phyloP scores from a whole-genome alignment of 1,284 basidiomycete species.

The Vanrija sp. region DNA sequence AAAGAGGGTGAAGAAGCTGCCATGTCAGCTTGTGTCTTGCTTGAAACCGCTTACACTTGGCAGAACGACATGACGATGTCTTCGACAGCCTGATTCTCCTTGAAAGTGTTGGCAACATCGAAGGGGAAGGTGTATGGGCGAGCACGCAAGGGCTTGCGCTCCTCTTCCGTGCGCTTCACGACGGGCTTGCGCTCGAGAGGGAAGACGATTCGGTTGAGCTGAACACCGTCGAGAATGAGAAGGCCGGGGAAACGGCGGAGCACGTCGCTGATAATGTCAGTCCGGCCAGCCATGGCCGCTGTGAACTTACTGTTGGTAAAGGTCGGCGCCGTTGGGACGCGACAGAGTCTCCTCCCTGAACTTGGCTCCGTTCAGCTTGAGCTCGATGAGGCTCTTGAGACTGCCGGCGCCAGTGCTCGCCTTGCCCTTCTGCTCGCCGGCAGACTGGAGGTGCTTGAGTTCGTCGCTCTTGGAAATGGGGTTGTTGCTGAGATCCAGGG shows the following conservation, averaged over 20 bases:
- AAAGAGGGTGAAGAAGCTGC: conserved; percentile 77
- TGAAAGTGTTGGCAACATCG: conserved; percentile 33
- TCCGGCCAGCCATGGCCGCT: background rate
- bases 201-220: conserved; percentile 54
- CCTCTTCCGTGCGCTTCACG: conserved; percentile 26
- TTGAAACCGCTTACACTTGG: background rate
- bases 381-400: conserved; percentile 39
- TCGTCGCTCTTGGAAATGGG: conserved; percentile 29
- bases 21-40: background rate
- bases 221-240: conserved; percentile 43
- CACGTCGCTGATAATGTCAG: conserved; percentile 32
- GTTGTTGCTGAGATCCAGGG: conserved; percentile 45
- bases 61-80: conserved; percentile 49
- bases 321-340: conserved; percentile 26
- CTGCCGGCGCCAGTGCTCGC: conserved; percentile 33
- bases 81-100: conserved; percentile 35
- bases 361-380: conserved; percentile 37
- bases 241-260: conserved; percentile 46
- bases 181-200: conserved; percentile 40
- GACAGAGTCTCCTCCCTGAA: conserved; percentile 36
- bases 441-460: conserved; percentile 31
- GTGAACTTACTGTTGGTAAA: conserved; percentile 37
- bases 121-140: conserved; percentile 41
- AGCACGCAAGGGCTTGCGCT: conserved; percentile 25
- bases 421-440: conserved; percentile 40